Conservation (phyloP, 2,329 filamentous ascomycete species). For the Ascocoryne sarcoides region DNA sequence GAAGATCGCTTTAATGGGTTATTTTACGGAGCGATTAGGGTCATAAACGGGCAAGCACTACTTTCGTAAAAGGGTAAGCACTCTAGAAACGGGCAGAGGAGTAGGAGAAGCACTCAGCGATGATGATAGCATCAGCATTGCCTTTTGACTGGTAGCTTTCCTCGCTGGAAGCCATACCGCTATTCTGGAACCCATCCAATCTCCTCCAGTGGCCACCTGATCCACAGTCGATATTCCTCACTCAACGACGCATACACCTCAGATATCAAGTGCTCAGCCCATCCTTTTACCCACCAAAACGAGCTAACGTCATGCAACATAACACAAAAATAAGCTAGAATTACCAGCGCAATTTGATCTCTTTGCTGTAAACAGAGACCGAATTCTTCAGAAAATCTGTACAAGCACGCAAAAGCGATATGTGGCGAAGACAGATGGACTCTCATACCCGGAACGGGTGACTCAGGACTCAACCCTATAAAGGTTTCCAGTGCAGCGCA, state of each 20-base stretch:
- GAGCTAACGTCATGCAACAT: constrained; percentile 27
- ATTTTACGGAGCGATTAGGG: too few relatives aligned
- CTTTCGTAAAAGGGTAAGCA: too few relatives aligned
- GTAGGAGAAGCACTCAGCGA: too few relatives aligned
- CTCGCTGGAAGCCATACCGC: too few relatives aligned
- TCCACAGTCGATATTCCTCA: constrained; percentile 29
- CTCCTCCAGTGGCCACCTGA: constrained; percentile 20
- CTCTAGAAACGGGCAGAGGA: too few relatives aligned
- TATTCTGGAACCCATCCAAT: constrained; percentile 3
- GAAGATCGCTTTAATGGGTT: too few relatives aligned
- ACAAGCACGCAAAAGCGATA: too few relatives aligned
- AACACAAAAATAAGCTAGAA: constrained; percentile 28
- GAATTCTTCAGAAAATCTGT: constrained; percentile 15
- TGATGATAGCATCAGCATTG: too few relatives aligned
- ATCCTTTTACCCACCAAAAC: constrained; percentile 32
- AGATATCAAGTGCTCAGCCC: constrained; percentile 29
- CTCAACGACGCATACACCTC: constrained; percentile 26
- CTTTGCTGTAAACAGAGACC: constrained; percentile 20
- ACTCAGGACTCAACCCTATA: constrained; percentile 3
- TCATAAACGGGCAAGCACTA: too few relatives aligned
- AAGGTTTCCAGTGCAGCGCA: constrained; percentile 4
- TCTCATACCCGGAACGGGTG: neutral
- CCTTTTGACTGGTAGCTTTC: too few relatives aligned
- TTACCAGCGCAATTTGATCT: constrained; percentile 13
- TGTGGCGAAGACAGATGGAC: constrained; percentile 3